These are phyloP conservation scores for Alternaria incomplexa DNA, from an alignment of 2,329 filamentous ascomycete species.

Conservation along the genomic window DNA sequence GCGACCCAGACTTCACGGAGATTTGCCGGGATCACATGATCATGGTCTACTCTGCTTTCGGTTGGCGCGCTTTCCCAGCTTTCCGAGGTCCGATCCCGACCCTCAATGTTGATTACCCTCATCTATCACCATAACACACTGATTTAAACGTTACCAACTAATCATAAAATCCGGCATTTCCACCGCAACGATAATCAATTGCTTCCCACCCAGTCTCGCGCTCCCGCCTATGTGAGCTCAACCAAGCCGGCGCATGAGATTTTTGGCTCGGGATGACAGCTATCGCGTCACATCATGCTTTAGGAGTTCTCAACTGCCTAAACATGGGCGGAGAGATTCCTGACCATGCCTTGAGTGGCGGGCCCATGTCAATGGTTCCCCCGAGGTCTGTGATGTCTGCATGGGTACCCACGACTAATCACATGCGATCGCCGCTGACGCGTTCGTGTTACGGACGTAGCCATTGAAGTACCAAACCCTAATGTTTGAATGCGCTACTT, in stretches of 20 bases:
- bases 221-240: background rate
- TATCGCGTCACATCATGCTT: background rate
- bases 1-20: background rate
- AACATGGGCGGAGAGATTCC: background rate
- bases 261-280: background rate
- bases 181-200: too few relatives aligned
- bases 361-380: background rate
- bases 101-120: too few relatives aligned
- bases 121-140: too few relatives aligned
- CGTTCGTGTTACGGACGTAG: background rate
- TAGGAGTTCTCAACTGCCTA: background rate
- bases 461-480: background rate
- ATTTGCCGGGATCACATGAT: background rate
- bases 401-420: background rate
- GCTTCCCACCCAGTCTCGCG: background rate
- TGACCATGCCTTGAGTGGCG: background rate
- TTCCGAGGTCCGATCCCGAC: too few relatives aligned
- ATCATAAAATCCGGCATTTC: too few relatives aligned
- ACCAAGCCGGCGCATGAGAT: background rate
- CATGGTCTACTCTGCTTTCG: background rate
- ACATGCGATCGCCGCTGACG: background rate
- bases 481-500: background rate
- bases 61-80: background rate
- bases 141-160: too few relatives aligned
- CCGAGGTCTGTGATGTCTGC: background rate